These are phyloP conservation scores for Ceratorhiza oryzae-sativae DNA, from an alignment of 1,284 basidiomycete genomes.

Conservation along the genomic window DNA sequence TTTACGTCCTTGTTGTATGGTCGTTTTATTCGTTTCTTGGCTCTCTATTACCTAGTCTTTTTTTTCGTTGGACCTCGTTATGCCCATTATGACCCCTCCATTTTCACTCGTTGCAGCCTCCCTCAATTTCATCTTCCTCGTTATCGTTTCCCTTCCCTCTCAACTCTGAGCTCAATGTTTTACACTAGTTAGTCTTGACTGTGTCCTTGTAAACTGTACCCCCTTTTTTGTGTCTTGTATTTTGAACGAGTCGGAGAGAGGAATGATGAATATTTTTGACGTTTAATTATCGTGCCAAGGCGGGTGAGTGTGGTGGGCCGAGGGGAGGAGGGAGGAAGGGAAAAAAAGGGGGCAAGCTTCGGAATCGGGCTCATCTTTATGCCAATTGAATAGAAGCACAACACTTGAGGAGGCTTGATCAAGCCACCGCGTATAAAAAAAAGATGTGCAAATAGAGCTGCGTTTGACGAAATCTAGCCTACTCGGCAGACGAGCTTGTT, in stretches of 20 bases:
- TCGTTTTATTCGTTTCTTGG: background rate
- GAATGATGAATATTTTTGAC: too few relatives aligned
- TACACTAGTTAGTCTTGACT: background rate
- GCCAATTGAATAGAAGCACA: background rate
- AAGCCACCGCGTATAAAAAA: background rate
- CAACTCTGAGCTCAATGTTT: background rate
- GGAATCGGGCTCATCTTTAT: too few relatives aligned
- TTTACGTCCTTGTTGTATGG: background rate
- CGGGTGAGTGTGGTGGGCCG: background rate
- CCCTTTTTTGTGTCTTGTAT: background rate
- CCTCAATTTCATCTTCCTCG: background rate
- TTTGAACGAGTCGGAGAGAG: background rate
- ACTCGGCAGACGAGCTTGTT: background rate
- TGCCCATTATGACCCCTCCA: background rate
- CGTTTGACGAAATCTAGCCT: background rate
- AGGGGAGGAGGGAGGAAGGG: background rate
- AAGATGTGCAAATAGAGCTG: background rate
- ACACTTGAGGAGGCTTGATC: background rate
- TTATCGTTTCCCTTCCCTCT: background rate
- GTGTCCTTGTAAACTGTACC: background rate
- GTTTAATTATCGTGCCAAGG: too few relatives aligned
- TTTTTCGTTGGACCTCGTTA: background rate
- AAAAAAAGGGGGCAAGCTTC: too few relatives aligned
- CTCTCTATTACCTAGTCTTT: background rate
- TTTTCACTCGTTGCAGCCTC: background rate